Evolutionary conservation across 2,329 filamentous ascomycete species (phyloP).

Genomic region (Bipolaris sorokiniana): DNA sequence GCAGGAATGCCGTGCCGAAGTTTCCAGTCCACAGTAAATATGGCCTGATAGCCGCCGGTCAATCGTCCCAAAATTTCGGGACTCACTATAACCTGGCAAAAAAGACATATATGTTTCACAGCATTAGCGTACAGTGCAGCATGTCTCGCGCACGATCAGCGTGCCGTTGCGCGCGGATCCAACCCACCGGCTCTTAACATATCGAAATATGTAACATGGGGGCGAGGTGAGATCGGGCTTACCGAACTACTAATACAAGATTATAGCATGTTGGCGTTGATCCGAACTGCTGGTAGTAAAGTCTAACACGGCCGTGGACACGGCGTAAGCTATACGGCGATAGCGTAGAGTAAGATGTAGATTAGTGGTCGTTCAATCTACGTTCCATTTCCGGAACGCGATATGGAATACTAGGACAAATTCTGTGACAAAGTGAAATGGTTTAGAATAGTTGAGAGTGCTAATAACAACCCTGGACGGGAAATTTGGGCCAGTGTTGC

Average conservation of each 20-base stretch:
- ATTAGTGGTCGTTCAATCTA: background rate
- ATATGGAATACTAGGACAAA: background rate
- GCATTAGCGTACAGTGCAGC: background rate
- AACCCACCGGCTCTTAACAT: constrained; percentile 1
- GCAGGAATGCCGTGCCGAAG: background rate
- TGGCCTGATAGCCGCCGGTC: background rate
- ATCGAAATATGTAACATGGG: background rate
- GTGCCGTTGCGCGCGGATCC: background rate
- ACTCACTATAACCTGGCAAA: too few species aligned
- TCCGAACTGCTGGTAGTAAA: background rate
- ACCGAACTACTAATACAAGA: background rate
- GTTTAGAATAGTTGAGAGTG: background rate
- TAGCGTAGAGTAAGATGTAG: background rate
- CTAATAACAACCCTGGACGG: background rate
- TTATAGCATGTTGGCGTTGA: background rate
- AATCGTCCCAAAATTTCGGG: background rate
- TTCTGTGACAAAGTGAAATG: background rate
- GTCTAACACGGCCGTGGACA: background rate
- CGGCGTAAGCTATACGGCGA: background rate
- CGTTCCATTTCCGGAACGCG: background rate
- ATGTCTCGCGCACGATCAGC: background rate
- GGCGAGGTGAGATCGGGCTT: background rate
- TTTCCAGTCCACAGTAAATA: background rate
- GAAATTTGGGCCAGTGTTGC: background rate
- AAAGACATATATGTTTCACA: background rate